phyloP scores from a whole-genome alignment of 129 eudicot species.

The Heracleum sosnowskyi region DNA sequence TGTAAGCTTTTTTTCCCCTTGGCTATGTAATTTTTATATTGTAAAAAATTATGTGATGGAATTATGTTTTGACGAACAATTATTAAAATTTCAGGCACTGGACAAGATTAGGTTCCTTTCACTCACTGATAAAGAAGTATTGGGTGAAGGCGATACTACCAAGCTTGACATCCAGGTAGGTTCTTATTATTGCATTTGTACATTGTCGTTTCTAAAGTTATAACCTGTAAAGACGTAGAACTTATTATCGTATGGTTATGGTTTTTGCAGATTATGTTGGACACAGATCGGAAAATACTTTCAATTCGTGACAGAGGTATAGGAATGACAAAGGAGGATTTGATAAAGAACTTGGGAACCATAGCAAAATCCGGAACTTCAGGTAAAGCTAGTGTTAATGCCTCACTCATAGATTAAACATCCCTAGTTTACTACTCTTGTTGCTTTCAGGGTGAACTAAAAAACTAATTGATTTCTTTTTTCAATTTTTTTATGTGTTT shows the following conservation, averaged over 20 bases:
- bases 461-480: background rate
- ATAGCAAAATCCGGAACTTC: slow-evolving; percentile 99
- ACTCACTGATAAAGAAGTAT: slow-evolving; percentile 79
- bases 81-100: slow-evolving; percentile 54
- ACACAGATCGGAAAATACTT: slow-evolving; percentile 72
- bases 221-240: background rate
- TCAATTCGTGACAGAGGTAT: slow-evolving; percentile 93
- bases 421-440: background rate
- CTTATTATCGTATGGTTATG: slow-evolving; percentile 4
- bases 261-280: slow-evolving; percentile 67
- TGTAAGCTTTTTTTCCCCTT: slow-evolving; percentile 29
- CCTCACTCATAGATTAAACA: background rate
- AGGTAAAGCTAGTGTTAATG: slow-evolving; percentile 32
- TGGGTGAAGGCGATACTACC: slow-evolving; percentile 89
- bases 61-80: background rate
- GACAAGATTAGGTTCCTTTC: slow-evolving; percentile 92
- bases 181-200: background rate
- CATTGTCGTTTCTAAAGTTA: background rate
- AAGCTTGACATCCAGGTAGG: slow-evolving; percentile 93
- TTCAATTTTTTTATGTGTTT: slow-evolving; percentile 6
- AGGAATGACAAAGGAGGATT: slow-evolving; percentile 98
- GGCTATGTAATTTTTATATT: background rate
- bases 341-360: slow-evolving; percentile 91
- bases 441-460: background rate
- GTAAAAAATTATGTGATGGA: background rate